A percentile compares a stretch with the other conserved stretches of the same genome.
These are phyloP conservation scores for Rhododendron vialii DNA, from an alignment of 148 eudicot species.

Conservation along the genomic window DNA sequence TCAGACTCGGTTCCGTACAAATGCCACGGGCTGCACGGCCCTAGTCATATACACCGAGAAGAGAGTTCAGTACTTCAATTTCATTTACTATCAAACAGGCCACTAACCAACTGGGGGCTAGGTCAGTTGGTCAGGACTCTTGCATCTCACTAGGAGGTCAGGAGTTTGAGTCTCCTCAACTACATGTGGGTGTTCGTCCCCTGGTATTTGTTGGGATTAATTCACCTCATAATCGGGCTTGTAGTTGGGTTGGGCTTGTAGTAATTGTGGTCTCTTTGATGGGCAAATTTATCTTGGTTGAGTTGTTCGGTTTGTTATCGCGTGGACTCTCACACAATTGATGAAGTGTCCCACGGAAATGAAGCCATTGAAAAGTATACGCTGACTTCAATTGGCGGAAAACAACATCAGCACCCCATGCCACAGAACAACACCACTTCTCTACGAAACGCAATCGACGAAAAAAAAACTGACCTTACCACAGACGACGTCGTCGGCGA, in stretches of 20 bases:
- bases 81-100: not conserved
- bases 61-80: not conserved
- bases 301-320: not conserved
- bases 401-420: not conserved
- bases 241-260: not conserved
- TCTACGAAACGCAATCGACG: too few species aligned
- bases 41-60: not conserved
- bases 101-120: too few species aligned
- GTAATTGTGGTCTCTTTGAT: not conserved
- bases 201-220: not conserved
- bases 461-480: conserved; percentile 62
- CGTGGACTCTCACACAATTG: too few species aligned
- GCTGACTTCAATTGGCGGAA: too few species aligned
- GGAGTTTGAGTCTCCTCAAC: not conserved
- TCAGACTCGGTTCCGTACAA: not conserved
- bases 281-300: too few species aligned
- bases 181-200: not conserved
- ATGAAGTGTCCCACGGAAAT: too few species aligned
- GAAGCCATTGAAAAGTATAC: too few species aligned
- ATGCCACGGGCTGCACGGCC: not conserved
- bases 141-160: too few species aligned
- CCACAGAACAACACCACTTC: not conserved
- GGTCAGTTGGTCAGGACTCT: too few species aligned
- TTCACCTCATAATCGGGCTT: not conserved
- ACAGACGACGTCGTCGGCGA: conserved; percentile 69